Conservation (phyloP, 1,284 basidiomycete species). For the Ceratobasidium sp. region DNA sequence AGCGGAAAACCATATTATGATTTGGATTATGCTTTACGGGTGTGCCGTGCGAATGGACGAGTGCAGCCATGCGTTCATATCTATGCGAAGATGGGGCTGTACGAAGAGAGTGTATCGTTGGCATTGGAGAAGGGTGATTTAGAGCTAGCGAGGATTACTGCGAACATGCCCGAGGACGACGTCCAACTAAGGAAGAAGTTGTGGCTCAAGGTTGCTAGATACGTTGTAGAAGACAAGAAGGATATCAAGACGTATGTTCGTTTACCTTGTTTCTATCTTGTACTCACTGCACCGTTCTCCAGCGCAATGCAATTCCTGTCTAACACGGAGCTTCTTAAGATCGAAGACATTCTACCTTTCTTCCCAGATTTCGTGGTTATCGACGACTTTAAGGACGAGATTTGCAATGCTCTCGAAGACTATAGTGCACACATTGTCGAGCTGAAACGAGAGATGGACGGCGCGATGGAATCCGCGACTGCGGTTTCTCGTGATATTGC, state of each 20-base stretch:
- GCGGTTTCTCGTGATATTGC: conserved; percentile 93
- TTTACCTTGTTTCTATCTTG: conserved; percentile 40
- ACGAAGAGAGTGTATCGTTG: conserved; percentile 95
- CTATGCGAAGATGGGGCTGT: conserved; percentile 97
- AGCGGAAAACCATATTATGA: conserved; percentile 94
- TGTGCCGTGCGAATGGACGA: conserved; percentile 85
- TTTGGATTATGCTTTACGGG: conserved; percentile 92
- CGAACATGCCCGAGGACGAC: conserved; percentile 93
- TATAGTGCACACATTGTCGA: conserved; percentile 92
- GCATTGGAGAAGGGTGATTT: conserved; percentile 93
- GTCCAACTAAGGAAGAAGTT: conserved; percentile 90
- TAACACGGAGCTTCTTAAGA: conserved; percentile 92
- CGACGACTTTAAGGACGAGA: conserved; percentile 99
- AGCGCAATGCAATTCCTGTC: conserved; percentile 98
- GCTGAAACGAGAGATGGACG: conserved; percentile 95
- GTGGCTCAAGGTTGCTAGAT: conserved; percentile 97
- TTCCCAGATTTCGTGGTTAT: conserved; percentile 99
- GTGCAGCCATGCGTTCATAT: conserved; percentile 95
- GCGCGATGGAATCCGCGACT: conserved; percentile 90
- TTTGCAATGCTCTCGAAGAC: conserved; percentile 93
- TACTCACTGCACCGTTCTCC: conserved; percentile 37
- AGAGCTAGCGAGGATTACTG: conserved; percentile 92
- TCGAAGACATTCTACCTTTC: conserved; percentile 98
- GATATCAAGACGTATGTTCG: conserved; percentile 92
- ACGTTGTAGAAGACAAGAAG: conserved; percentile 96